phyloP scores from a whole-genome alignment of 495 filamentous ascomycete species.

The Aspergillus incahuasiensis region DNA sequence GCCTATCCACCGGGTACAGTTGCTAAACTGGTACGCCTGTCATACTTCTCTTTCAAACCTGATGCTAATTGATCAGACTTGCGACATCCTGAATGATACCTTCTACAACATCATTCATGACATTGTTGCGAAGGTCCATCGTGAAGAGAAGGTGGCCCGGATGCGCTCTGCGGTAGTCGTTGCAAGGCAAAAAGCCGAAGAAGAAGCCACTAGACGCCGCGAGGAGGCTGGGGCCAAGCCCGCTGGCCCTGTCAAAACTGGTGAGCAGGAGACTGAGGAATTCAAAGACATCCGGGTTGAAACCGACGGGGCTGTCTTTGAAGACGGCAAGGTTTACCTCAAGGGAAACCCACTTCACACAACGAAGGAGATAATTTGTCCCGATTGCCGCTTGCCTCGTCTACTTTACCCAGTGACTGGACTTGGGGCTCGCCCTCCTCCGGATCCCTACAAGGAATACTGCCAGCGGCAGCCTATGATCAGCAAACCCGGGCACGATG shows the following conservation, averaged over 20 bases:
- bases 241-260: slow-evolving; percentile 31
- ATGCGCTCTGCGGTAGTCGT: slow-evolving; percentile 68
- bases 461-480: slow-evolving; percentile 74
- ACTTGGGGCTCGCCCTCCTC: slow-evolving; percentile 52
- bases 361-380: slow-evolving; percentile 63
- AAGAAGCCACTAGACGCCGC: slow-evolving; percentile 37
- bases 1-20: slow-evolving; percentile 40
- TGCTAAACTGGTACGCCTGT: slow-evolving; percentile 40
- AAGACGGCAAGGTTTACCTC: slow-evolving; percentile 65
- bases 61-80: slow-evolving; percentile 28
- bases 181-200: slow-evolving; percentile 61
- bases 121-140: slow-evolving; percentile 64
- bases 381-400: slow-evolving; percentile 60
- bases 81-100: slow-evolving; percentile 59
- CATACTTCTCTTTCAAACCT: neutral
- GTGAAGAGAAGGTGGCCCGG: slow-evolving; percentile 68
- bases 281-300: slow-evolving; percentile 51
- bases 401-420: slow-evolving; percentile 61
- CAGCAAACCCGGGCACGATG: slow-evolving; percentile 68
- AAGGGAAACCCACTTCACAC: slow-evolving; percentile 74
- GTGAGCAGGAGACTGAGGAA: slow-evolving; percentile 32
- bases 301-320: slow-evolving; percentile 66
- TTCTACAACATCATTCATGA: slow-evolving; percentile 72
- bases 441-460: slow-evolving; percentile 60
- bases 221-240: slow-evolving; percentile 32